Evolutionary conservation across 2,329 filamentous ascomycete species (phyloP).

Genomic region (Aspergillus clavatus): DNA sequence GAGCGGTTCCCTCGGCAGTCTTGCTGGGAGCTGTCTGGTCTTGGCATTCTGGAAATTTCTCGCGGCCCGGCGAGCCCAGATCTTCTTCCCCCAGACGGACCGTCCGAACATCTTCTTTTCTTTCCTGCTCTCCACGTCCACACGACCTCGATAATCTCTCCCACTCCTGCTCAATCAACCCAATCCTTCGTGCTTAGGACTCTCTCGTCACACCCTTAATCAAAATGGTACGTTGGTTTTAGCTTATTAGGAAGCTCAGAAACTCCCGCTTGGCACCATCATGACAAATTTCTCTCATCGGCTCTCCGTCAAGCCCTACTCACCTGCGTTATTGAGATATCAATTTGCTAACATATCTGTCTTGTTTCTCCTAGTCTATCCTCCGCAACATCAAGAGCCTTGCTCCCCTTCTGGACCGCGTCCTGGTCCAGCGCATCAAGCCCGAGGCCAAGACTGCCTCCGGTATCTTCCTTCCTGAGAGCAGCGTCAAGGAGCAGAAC

Average conservation of each 20-base stretch:
- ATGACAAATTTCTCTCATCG: neutral
- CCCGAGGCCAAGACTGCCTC: constrained; percentile 92
- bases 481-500: constrained; percentile 94
- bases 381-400: constrained; percentile 95
- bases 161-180: constrained; percentile 2
- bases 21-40: constrained; percentile 26
- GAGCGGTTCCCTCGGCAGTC: constrained; percentile 29
- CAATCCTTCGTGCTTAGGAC: constrained; percentile 9
- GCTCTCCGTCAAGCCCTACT: neutral
- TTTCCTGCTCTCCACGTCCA: constrained; percentile 25
- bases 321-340: neutral
- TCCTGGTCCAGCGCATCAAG: constrained; percentile 97
- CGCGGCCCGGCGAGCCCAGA: constrained; percentile 26
- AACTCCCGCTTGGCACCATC: constrained; percentile 7
- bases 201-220: constrained; percentile 4
- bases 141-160: constrained; percentile 13
- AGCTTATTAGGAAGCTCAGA: neutral
- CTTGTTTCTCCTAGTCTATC: constrained; percentile 42
- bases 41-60: constrained; percentile 46
- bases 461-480: constrained; percentile 97
- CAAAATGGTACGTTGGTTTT: constrained; percentile 24
- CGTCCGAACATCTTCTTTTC: constrained; percentile 24
- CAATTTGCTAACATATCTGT: constrained; percentile 6
- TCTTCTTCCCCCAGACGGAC: constrained; percentile 31
- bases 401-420: constrained; percentile 92